Evolutionary conservation across 2,329 filamentous ascomycete species (phyloP), one percentile per base, ranked within the genome.

Genomic region (Apiospora marii): DNA sequence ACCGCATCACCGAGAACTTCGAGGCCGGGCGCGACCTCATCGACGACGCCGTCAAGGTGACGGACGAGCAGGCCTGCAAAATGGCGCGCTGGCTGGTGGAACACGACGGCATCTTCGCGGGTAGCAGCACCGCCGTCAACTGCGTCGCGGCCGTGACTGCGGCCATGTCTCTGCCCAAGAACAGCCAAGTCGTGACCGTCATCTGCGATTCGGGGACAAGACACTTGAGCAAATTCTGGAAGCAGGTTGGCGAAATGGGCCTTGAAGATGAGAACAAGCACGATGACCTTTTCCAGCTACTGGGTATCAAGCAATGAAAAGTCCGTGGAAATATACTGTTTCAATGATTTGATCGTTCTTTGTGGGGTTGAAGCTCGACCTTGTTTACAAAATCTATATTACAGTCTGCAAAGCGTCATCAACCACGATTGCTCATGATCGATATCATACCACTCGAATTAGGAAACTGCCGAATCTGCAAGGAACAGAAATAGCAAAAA

Each of bases 61-160:
- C 91, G 3, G 97, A 99, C 82, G 90, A 91, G 69, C 95, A 99
- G 85, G 96, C 96, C 16, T 91, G 94, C 81, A 89, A 88, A 71
- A 99, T 99, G 96, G 96, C 96, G n/a, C 88, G 94, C 74, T 98
- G 95, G 94, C 85, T 99, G 53, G 96, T 98, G 12, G 95, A 98
- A 84, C 93, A 95, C 75, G 96, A 99, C 82, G 96, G 96, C 10
- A 92, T 99, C 70, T 99, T 99, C 79, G 88, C 95, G 53, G 97
- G 96, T 12, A 98, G 95, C 81, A 98, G 94, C 81, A 98, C 93
- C 82, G 93, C 95, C n/a, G 96, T 99, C 70, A 99, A 99, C 82
- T 98, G 95, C 87, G 93, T 94, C 58, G 94, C 93, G 5, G 93
- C 94, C 30, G 91, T 93, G 13, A 88, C 88, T 69, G 87, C 92